Percentiles rank a stretch among this genome's conserved stretches.
phyloP scores from a whole-genome alignment of 305 asterid species.

The Plantago lanceolata region DNA sequence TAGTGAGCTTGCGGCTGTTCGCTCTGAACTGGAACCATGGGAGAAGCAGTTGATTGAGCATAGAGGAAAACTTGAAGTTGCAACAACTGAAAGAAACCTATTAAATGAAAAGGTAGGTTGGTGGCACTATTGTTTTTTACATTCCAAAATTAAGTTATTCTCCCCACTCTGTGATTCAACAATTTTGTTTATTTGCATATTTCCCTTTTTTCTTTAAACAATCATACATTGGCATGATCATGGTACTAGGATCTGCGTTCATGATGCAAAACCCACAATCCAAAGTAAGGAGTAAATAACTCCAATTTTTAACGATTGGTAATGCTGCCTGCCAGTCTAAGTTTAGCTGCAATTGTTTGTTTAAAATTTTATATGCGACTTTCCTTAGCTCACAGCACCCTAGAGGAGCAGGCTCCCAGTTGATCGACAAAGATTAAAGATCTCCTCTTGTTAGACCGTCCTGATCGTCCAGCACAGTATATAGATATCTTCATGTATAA shows the following conservation, averaged over 20 bases:
- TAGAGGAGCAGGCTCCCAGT: background rate
- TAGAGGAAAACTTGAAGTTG: slow-evolving; percentile 82
- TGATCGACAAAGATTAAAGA: too few species aligned
- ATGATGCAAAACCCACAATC: background rate
- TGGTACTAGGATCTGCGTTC: background rate
- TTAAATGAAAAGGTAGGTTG: slow-evolving; percentile 60
- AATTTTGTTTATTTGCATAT: slow-evolving; percentile 3
- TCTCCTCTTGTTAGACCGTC: background rate
- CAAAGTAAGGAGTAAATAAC: background rate
- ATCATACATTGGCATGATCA: background rate
- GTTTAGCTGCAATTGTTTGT: background rate
- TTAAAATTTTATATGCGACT: background rate
- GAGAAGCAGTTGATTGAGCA: slow-evolving; percentile 85
- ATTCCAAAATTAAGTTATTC: background rate
- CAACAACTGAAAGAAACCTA: slow-evolving; percentile 70
- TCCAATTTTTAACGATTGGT: background rate
- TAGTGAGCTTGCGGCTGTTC: slow-evolving; percentile 73
- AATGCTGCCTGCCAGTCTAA: background rate
- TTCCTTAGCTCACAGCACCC: background rate
- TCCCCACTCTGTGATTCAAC: background rate
- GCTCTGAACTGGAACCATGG: slow-evolving; percentile 91
- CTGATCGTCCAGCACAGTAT: background rate
- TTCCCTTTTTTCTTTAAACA: background rate
- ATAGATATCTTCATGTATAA: background rate
- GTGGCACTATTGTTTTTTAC: background rate